Base-by-base conservation (phyloP, 2,329 filamentous ascomycete species). In the Hypoxylon sp. region DNA sequence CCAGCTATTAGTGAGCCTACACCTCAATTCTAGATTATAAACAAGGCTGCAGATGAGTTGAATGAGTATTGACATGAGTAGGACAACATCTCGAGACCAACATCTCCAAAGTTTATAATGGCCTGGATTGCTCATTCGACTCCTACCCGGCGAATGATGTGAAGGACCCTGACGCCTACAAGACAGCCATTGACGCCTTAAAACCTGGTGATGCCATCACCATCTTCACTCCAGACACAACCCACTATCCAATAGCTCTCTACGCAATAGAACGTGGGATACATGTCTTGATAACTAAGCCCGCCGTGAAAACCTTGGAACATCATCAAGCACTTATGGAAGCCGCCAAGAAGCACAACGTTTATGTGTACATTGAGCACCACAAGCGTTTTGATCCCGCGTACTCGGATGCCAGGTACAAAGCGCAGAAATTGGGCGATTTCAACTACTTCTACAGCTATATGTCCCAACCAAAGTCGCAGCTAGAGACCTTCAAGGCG, bases 371-470 rank as follows among this genome's bases (percentile, higher is more conserved):
- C 83, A 86, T 98, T 75, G 94, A 98, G 85, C 94, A 98, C 83
- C 94, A 98, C 87, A 98, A 98, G 85, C 93, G 95, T 63, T 98
- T 91, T 82, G 94, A 98, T 79, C 94, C 94, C 1, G 93, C 93
- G 21, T 98, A 98, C 83, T 89, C 93, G 13, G 94, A 98, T 79
- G 95, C 95, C 13, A 88, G 90, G 53, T 90, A 90, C 82, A 90
- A 91, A 74, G 93, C 93, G 13, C 83, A 88, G 76, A 89, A 85
- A 58, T 84, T 98, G 6, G 94, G 94, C 71, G 93, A 97, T 82
- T 98, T 98, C 89, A 97, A 97, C 85, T 98, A 98, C 86, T 98
- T 97, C 80, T 98, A 97, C 86, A 91, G 89, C 74, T 98, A 98
- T 87, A 97, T 97, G 94, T 93, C 90, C 53, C 94, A 97, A 84